These are phyloP conservation scores for Sarcodon aspratus DNA, from an alignment of 768 basidiomycete genomes.

Conservation along the genomic window DNA sequence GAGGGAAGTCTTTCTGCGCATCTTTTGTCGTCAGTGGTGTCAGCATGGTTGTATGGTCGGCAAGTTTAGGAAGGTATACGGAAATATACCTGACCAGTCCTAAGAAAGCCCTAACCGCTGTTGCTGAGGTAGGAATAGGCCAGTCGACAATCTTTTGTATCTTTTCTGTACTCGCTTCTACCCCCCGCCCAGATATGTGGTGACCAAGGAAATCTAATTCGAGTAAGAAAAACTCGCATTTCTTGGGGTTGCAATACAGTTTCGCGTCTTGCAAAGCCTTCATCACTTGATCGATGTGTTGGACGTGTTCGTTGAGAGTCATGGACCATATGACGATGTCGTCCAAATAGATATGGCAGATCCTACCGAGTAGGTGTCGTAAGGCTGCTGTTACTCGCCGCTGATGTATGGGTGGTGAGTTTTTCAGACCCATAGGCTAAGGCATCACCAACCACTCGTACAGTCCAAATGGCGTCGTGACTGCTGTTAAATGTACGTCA, in stretches of 20 bases:
- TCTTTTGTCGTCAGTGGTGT: constrained; percentile 16
- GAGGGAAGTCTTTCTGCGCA: constrained; percentile 14
- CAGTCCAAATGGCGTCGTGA: no score
- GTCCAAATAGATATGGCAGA: no score
- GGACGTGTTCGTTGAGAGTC: constrained; percentile 14
- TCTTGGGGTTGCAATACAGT: constrained; percentile 14
- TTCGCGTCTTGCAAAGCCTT: constrained; percentile 5
- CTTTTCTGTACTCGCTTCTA: constrained; percentile 13
- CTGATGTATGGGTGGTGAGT: no score
- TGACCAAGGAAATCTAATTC: constrained; percentile 25
- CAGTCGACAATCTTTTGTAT: constrained; percentile 16
- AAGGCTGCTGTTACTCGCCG: no score
- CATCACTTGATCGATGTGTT: constrained; percentile 11
- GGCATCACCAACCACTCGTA: no score
- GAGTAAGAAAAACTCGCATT: neutral
- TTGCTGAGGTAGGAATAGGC: constrained; percentile 7
- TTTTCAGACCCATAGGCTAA: no score
- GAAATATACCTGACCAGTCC: constrained; percentile 12
- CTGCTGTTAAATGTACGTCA: no score
- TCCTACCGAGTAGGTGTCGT: no score
- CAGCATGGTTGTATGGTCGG: constrained; percentile 9
- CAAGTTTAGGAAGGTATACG: constrained; percentile 9
- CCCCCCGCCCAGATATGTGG: constrained; percentile 22
- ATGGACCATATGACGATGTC: no score
- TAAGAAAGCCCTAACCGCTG: constrained; percentile 15